Evolutionary conservation across 2,329 filamentous ascomycete genomes (phyloP), one percentile per base, ranked within the genome.

Genomic region (Rugonectria rugulosa): DNA sequence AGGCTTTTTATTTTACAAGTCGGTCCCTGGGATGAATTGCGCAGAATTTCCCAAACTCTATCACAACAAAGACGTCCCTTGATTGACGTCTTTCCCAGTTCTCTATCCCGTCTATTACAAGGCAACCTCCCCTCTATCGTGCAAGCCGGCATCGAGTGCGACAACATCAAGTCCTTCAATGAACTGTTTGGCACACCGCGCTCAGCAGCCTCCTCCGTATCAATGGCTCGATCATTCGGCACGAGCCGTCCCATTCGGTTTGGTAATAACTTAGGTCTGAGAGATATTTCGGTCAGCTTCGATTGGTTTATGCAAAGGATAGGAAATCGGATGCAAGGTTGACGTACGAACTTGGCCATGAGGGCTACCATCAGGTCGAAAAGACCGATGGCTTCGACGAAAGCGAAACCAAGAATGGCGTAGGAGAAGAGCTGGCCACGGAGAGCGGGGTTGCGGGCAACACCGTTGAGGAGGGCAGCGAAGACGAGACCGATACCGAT

Each of bases 401-500:
- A 95, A 77, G 91, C 91, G 84, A 95, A 95, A 84, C 91, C 91
- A 76, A 95, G 84, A 90, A 95, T 94, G 86, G 91, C 91, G 83
- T 95, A 94, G 70, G 90, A 91, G 90, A 95, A 96, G 75, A 96
- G 91, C 87, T 96, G 92, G 78, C 91, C 91, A 83, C 91, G 89
- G 83, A 96, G 90, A 76, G 89, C 90, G 75, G 91, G 91, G 90
- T 96, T 96, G 84, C 91, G 91, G 84, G 91, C 90, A 78, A 95
- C 91, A 82, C 88, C 88, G 81, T 90, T 88, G 76, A 96, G 85
- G 77, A 96, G 90, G 74, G 90, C 88, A 76, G 89, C 91, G 87
- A 96, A 96, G 77, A 96, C 91, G 76, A 94, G 88, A 85, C 91
- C 91, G 81, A 95, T 96, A 91, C 91, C 91, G 79, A 95, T 91